Percentiles rank a stretch among this genome's conserved stretches.
These are phyloP conservation scores for Ustilago tritici DNA, from an alignment of 1,284 basidiomycete genomes.

Conservation along the genomic window DNA sequence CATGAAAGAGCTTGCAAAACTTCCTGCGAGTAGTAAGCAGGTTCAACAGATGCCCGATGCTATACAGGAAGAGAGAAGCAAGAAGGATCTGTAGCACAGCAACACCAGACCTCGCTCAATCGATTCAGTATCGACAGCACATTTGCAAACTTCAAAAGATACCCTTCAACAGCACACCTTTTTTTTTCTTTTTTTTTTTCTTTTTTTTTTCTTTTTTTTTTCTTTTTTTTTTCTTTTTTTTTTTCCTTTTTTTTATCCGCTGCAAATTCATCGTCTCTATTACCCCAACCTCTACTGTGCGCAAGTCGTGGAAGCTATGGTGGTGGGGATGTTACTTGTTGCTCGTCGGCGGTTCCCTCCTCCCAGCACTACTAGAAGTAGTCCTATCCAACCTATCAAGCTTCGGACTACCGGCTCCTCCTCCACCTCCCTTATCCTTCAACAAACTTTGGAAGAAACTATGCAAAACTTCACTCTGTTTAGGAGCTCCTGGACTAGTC, in stretches of 20 bases:
- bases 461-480: slow-evolving; percentile 64
- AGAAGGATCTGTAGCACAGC: slow-evolving; percentile 24
- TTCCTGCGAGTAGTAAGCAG: slow-evolving; percentile 46
- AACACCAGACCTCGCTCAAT: too few species aligned
- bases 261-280: not conserved
- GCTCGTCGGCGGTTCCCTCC: not conserved
- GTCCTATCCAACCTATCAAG: slow-evolving; percentile 18
- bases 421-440: slow-evolving; percentile 39
- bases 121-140: not conserved
- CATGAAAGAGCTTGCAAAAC: slow-evolving; percentile 52
- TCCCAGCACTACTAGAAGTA: not conserved
- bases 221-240: not conserved
- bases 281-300: not conserved
- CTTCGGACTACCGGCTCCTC: slow-evolving; percentile 29
- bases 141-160: not conserved
- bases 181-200: not conserved
- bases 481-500: slow-evolving; percentile 41
- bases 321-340: not conserved
- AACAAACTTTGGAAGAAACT: slow-evolving; percentile 64
- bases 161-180: not conserved
- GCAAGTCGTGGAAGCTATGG: not conserved
- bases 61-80: slow-evolving; percentile 8
- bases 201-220: not conserved
- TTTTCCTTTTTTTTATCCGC: too few species aligned
- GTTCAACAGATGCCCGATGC: slow-evolving; percentile 53